Evolutionary conservation across 1,284 basidiomycete species (phyloP).

Genomic region (Earliella scabrosa): DNA sequence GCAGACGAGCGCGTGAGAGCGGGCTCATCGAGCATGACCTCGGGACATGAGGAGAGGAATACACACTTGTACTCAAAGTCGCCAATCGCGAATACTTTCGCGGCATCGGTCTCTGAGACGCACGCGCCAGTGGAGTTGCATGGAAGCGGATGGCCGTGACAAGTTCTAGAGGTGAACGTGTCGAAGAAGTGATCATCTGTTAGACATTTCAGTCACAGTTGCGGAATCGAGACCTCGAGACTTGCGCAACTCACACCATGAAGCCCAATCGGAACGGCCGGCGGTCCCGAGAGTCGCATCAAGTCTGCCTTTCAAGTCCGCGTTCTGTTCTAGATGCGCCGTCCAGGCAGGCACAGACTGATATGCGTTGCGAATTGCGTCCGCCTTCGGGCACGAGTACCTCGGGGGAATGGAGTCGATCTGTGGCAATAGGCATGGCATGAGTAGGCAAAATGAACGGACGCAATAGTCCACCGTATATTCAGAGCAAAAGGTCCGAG

Average conservation of each 20-base stretch:
- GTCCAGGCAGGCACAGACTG: constrained; percentile 55
- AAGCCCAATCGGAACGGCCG: constrained; percentile 47
- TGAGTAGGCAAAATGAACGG: not conserved
- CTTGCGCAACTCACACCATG: constrained; percentile 39
- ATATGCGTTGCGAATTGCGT: constrained; percentile 45
- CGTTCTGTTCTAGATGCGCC: constrained; percentile 48
- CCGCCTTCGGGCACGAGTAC: constrained; percentile 52
- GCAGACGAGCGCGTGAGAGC: not conserved
- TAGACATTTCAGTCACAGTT: not conserved
- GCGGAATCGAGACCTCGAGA: not conserved
- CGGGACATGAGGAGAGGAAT: not conserved
- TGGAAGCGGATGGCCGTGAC: constrained; percentile 51
- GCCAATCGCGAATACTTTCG: constrained; percentile 44
- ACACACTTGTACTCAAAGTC: constrained; percentile 58
- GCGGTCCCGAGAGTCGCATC: constrained; percentile 50
- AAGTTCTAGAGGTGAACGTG: constrained; percentile 53
- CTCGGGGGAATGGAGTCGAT: constrained; percentile 55
- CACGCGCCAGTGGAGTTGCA: constrained; percentile 51
- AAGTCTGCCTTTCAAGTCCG: constrained; percentile 44
- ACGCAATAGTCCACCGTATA: not conserved
- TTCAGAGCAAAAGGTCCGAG: too few relatives aligned
- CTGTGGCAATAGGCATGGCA: constrained; percentile 31
- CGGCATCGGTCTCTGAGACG: constrained; percentile 48
- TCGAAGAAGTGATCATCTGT: constrained; percentile 50
- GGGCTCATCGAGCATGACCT: not conserved